phyloP scores from a whole-genome alignment of 2,329 filamentous ascomycete species.

The Atkinsonella hypoxylon region DNA sequence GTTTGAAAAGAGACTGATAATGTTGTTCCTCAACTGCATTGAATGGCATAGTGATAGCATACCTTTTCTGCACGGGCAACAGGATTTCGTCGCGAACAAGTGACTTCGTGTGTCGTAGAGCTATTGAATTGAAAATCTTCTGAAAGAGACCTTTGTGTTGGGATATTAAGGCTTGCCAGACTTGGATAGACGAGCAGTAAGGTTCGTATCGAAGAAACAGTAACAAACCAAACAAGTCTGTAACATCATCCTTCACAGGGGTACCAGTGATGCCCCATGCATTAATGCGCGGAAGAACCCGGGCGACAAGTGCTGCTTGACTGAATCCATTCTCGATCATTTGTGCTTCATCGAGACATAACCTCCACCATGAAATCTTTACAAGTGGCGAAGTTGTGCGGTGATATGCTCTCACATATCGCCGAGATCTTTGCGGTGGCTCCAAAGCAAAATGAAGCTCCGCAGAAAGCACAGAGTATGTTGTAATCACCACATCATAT shows the following conservation, averaged over 20 bases:
- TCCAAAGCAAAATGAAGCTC: constrained; percentile 69
- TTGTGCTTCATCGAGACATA: constrained; percentile 70
- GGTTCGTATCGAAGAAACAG: constrained; percentile 72
- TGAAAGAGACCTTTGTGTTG: constrained; percentile 53
- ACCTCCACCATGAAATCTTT: constrained; percentile 77
- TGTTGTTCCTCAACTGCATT: constrained; percentile 84
- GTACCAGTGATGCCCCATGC: constrained; percentile 88
- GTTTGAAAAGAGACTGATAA: constrained; percentile 62
- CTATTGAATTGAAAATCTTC: constrained; percentile 56
- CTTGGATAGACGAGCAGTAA: constrained; percentile 48
- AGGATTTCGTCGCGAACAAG: constrained; percentile 65
- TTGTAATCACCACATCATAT: constrained; percentile 51
- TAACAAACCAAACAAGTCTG: constrained; percentile 69
- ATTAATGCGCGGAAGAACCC: constrained; percentile 69
- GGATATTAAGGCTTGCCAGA: constrained; percentile 57
- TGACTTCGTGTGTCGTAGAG: constrained; percentile 78
- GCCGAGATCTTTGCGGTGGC: constrained; percentile 54
- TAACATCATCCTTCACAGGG: constrained; percentile 67
- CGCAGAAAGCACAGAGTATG: constrained; percentile 57
- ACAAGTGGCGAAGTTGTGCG: constrained; percentile 64
- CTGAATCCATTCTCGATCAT: constrained; percentile 87
- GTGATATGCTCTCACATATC: constrained; percentile 54
- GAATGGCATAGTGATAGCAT: constrained; percentile 82
- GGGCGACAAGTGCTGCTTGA: constrained; percentile 69
- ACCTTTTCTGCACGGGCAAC: constrained; percentile 72